Base-by-base conservation (phyloP, 2,329 filamentous ascomycete genomes). In the Elsinoe australis region DNA sequence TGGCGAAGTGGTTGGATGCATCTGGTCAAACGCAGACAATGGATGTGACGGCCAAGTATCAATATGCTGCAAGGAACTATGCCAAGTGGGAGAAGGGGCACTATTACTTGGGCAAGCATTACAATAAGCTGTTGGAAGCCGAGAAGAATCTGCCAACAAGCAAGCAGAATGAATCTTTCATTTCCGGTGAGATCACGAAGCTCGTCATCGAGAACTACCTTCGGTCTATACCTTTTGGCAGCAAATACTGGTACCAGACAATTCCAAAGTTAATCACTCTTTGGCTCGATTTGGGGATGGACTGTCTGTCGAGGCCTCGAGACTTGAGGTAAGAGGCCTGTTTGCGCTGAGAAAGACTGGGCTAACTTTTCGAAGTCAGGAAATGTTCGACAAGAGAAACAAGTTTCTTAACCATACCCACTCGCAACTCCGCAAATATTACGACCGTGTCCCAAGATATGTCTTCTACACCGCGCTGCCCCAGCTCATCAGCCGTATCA, bases 221-320 rank as follows among this genome's bases (percentile, higher is more conserved):
- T 35, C 80, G 90, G 21, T 94, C 89, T 2, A 75, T 95, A 35
- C 80, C 82, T 21, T 90, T 83, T 56, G 92, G 92, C 24, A 92
- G 87, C 38, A 98, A 96, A 66, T 95, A 96, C 64, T 79, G 95
- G 34, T 94, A 95, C 59, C 89, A 96, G 64, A 95, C 89, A 0
- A 71, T 98, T 26, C 94, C 92, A 0, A 85, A 94, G 53, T 75
- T 95, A 36, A 69, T 99, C 32, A 98, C 92, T 0, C 72, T 98
- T 2, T 99, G 94, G 90, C 73, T 98, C 29, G 90, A 95, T 58
- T 76, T 98, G 53, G 90, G 87, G 4, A 82, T 84, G 29, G 80
- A 85, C 51, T 67, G 70, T 19, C 61, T 75, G 50, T 74, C 77
- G 15, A 56, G 55, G 33, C 52, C 51, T 41, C 51, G 28, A 50